Base-by-base conservation (phyloP, 1,284 basidiomycete species). In the Pyrrhoderma noxium region DNA sequence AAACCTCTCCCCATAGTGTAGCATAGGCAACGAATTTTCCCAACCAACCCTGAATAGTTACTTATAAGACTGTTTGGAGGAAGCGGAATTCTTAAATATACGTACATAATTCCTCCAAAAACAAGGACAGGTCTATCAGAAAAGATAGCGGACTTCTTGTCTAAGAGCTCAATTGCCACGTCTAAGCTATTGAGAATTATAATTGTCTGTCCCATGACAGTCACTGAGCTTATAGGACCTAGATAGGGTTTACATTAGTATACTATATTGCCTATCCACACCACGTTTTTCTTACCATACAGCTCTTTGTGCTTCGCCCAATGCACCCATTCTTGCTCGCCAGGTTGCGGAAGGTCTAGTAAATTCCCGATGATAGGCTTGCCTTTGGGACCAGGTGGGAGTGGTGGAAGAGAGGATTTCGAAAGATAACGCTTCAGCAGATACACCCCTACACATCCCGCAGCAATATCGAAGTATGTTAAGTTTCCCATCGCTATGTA, bases 301-400 rank as follows among this genome's bases (percentile, higher is more conserved):
- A 51, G 46, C 9, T 51, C 47, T 44, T 55, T 51, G 38, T 55
- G 53, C 46, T 55, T 46, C 13, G 49, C 49, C 46, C 54, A 56
- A 21, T 52, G 51, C 16, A 56, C 14, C 54, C 54, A 56, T 41
- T 56, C 54, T 16, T 48, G 42, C 23, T 45, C 22, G n/a, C 47
- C 47, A 14, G 54, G 46, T 19, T 21, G 38, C 11, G 55, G 55
- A 11, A 57, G 16, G 23, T 57, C 56, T 3, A 53, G 41, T 21
- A 57, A 41, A 38, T 52, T 57, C 9, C 56, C 56, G n/a, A 57
- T 47, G 25, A 55, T 16, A 13, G 53, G 53, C 25, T 43, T 49
- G 8, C 45, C 45, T 43, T 52, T 52, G 14, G 56, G 56, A 22
- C 56, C 56, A 8, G 56, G 56, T 13, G 56, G 56, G 21, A 55